phyloP scores from a whole-genome alignment of 345 rosid species.

The Pugionium cornutum region DNA sequence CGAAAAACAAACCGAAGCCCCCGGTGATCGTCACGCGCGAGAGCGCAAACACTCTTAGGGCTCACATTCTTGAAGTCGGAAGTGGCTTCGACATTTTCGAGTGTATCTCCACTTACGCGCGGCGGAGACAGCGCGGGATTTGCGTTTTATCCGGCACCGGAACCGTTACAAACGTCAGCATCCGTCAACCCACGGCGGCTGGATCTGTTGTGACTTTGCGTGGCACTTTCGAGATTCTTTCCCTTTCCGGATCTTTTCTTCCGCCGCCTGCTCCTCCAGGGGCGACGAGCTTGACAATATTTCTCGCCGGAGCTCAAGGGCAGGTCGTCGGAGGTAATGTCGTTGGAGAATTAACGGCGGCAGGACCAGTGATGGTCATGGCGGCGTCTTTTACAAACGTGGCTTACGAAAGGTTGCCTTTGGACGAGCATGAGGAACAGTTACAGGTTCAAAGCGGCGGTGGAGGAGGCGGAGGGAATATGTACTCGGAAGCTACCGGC shows the following conservation, averaged over 20 bases:
- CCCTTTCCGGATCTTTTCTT: conserved; percentile 83
- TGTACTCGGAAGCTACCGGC: conserved; percentile 36
- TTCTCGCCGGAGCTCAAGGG: conserved; percentile 86
- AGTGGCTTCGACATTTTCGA: conserved; percentile 90
- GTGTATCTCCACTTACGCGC: conserved; percentile 81
- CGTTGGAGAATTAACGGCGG: conserved; percentile 86
- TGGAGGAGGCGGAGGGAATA: conserved; percentile 36
- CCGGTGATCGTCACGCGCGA: conserved; percentile 93
- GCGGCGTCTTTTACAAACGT: conserved; percentile 92
- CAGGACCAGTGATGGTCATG: conserved; percentile 91
- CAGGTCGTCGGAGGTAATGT: conserved; percentile 96
- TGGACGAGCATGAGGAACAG: conserved; percentile 83
- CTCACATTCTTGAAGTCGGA: conserved; percentile 93
- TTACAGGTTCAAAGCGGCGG: conserved; percentile 59
- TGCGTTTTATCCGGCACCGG: conserved; percentile 88
- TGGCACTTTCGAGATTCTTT: conserved; percentile 91
- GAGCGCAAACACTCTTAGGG: conserved; percentile 94
- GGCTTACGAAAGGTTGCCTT: conserved; percentile 87
- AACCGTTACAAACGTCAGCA: conserved; percentile 84
- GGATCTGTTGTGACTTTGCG: conserved; percentile 79
- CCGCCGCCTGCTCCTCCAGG: conserved; percentile 57
- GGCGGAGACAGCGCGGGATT: conserved; percentile 88
- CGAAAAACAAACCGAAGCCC: conserved; percentile 89
- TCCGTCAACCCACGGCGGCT: conserved; percentile 82
- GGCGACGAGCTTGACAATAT: conserved; percentile 72